phyloP scores from a whole-genome alignment of 495 filamentous ascomycete species.

The Chaetomidium leptoderma region DNA sequence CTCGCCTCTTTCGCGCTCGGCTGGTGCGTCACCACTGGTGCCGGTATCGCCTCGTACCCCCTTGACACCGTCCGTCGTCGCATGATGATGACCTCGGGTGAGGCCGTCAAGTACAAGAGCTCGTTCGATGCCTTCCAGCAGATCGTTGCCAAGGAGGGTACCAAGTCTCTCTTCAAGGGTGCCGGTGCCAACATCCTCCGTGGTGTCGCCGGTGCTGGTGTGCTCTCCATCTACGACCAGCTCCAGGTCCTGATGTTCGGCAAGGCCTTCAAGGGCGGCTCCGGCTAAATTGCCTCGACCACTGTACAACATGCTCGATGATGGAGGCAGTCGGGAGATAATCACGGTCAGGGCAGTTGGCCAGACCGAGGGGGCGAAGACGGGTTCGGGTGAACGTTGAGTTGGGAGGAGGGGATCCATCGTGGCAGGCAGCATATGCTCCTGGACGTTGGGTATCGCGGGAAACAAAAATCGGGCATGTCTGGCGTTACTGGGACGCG shows the following conservation, averaged over 20 bases:
- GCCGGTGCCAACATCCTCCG: conserved; percentile 99
- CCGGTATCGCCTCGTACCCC: conserved; percentile 99
- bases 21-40: conserved; percentile 99
- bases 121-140: conserved; percentile 90
- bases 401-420: conserved; percentile 26
- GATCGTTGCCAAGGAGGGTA: conserved; percentile 95
- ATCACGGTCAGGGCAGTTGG: conserved; percentile 17
- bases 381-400: conserved; percentile 14
- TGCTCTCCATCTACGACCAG: conserved; percentile 99
- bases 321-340: conserved; percentile 30
- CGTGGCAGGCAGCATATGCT: conserved; percentile 23
- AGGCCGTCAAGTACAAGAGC: conserved; percentile 99
- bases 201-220: conserved; percentile 99
- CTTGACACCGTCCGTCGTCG: conserved; percentile 99
- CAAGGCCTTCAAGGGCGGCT: conserved; percentile 96
- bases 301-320: conserved; percentile 35
- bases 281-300: conserved; percentile 57
- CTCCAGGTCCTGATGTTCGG: conserved; percentile 98
- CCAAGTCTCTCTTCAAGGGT: conserved; percentile 99
- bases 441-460: conserved; percentile 28
- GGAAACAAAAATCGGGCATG: conserved; percentile 29
- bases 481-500: conserved; percentile 36
- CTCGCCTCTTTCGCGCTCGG: conserved; percentile 96
- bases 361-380: conserved; percentile 23
- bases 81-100: conserved; percentile 99